A percentile compares a stretch with the other conserved stretches of the same genome.
These are phyloP conservation scores for Trypanosoma conorhini DNA, from an alignment of 208 protist species.

Conservation along the genomic window DNA sequence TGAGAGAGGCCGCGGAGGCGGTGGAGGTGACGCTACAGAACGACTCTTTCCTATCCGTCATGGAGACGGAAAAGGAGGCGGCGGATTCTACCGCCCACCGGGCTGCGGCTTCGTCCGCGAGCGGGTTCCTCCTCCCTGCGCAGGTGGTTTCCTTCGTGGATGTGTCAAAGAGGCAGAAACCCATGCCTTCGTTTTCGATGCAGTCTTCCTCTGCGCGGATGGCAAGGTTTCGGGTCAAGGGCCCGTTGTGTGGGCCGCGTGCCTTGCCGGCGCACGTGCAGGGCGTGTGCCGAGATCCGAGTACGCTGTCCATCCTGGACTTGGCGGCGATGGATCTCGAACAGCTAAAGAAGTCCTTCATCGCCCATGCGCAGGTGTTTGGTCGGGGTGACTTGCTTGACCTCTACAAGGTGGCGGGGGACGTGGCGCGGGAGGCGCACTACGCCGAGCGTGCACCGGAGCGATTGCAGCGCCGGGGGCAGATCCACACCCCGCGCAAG, in stretches of 20 bases:
- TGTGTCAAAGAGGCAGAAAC: neutral
- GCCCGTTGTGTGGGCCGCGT: neutral
- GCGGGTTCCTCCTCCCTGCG: neutral
- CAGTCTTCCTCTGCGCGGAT: neutral
- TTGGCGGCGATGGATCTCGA: slow-evolving; percentile 63
- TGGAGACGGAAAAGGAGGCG: neutral
- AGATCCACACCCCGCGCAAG: neutral
- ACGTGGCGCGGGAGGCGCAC: slow-evolving; percentile 17
- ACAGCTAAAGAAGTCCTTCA: slow-evolving; percentile 48
- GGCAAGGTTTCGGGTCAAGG: neutral
- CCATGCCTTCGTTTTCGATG: neutral
- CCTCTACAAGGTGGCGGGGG: slow-evolving; percentile 24
- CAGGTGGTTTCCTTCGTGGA: neutral
- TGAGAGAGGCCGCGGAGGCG: neutral
- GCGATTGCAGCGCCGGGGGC: neutral
- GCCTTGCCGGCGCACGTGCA: neutral
- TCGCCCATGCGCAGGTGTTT: slow-evolving; percentile 46
- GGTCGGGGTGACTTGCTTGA: slow-evolving; percentile 37
- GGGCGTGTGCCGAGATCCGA: slow-evolving; percentile 10
- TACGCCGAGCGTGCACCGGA: slow-evolving; percentile 6
- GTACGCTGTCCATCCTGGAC: slow-evolving; percentile 46
- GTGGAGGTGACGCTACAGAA: neutral
- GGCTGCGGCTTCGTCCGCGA: neutral
- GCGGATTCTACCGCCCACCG: neutral
- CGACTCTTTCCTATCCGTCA: slow-evolving; percentile 18